Evolutionary conservation across 2,329 filamentous ascomycete species (phyloP), one percentile per base, ranked within the genome.

Genomic region (Dothiorella sarmentorum): DNA sequence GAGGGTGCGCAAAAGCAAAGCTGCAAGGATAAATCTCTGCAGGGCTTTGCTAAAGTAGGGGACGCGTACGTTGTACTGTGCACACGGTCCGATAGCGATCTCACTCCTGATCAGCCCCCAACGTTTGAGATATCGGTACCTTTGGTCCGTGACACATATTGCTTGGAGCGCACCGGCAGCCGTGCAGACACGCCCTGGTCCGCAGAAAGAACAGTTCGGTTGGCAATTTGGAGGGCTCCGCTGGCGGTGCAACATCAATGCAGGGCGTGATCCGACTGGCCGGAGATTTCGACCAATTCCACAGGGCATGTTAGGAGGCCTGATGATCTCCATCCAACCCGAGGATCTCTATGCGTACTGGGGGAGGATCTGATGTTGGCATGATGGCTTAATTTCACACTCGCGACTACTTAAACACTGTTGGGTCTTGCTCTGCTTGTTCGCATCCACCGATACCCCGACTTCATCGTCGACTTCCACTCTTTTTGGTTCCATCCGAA

Each of bases 21-120:
- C n/a, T n/a, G n/a, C n/a, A n/a, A n/a, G n/a, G n/a, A n/a, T n/a
- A n/a, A n/a, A n/a, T n/a, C n/a, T n/a, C n/a, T n/a, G n/a, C n/a
- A n/a, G n/a, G n/a, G n/a, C n/a, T n/a, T n/a, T n/a, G n/a, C n/a
- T n/a, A n/a, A n/a, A n/a, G n/a, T n/a, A n/a, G n/a, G n/a, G n/a
- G n/a, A n/a, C n/a, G n/a, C n/a, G n/a, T n/a, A n/a, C n/a, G n/a
- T n/a, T n/a, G n/a, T n/a, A n/a, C n/a, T n/a, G 49, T n/a, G 22
- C 35, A 40, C 37, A 40, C 49, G 49, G 49, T 4, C 49, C 49
- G 49, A 53, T 40, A 35, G 33, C 35, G 33, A 53, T 53, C 49
- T 13, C 22, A 38, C 31, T 37, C 49, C 49, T 53, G 49, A 53
- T 53, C 35, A 53, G 15, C 49, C n/a, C 17, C 35, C 49, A 26